phyloP scores from a whole-genome alignment of 2,329 filamentous ascomycete species.

The Emergomyces orientalis region DNA sequence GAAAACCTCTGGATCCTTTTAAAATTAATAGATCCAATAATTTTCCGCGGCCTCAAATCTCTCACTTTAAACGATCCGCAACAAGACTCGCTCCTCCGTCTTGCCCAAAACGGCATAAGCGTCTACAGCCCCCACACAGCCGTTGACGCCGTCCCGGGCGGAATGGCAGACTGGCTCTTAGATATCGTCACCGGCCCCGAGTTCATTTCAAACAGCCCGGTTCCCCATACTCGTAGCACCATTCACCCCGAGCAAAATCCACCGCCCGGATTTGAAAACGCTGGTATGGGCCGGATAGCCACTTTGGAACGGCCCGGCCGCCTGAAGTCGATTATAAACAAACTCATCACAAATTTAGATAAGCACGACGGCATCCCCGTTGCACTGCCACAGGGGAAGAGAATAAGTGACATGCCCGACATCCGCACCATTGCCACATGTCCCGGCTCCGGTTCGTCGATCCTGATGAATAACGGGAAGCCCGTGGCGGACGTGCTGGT shows the following conservation, averaged over 20 bases:
- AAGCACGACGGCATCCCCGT: conserved; percentile 57
- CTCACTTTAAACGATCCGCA: conserved; percentile 77
- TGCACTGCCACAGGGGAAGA: conserved; percentile 52
- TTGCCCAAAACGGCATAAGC: conserved; percentile 79
- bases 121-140: conserved; percentile 96
- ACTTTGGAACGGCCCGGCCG: conserved; percentile 45
- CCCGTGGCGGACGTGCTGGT: conserved; percentile 65
- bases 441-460: conserved; percentile 73
- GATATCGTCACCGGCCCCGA: conserved; percentile 62
- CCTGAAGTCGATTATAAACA: conserved; percentile 50
- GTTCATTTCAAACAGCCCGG: conserved; percentile 13
- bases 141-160: conserved; percentile 73
- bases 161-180: conserved; percentile 89
- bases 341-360: conserved; percentile 54
- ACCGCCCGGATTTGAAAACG: conserved; percentile 36
- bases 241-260: conserved; percentile 38
- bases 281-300: conserved; percentile 54
- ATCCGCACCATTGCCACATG: conserved; percentile 73
- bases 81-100: conserved; percentile 70
- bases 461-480: conserved; percentile 51
- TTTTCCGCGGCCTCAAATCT: conserved; percentile 86
- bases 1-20: not conserved
- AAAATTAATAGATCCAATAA: conserved; percentile 66
- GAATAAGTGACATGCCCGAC: conserved; percentile 42
- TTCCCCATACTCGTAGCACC: conserved; percentile 28